Base-by-base conservation (phyloP, 768 basidiomycete species). In the Kwoniella sp. region DNA sequence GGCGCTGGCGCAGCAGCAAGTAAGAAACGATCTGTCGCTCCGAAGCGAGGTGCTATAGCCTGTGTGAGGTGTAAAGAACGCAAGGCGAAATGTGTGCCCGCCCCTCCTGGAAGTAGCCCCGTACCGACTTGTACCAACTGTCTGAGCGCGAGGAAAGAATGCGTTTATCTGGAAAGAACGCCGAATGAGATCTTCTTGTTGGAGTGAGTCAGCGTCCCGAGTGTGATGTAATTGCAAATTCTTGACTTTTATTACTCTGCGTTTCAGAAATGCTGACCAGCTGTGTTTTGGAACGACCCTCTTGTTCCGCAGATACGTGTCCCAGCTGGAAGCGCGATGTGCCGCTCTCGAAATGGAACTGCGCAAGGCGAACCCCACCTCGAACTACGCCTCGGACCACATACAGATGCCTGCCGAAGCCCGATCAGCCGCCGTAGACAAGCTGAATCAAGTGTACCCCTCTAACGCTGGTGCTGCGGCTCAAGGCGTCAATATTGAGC, bases 21-120 rank as follows among this genome's bases (percentile, higher is more conserved):
- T 19, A 64, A 64, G 55, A 68, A 68, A 48, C 64, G 70, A 1
- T 55, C 67, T 0, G 24, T 60, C 13, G 60, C 65, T 17, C 65
- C 68, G 5, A 68, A 69, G 27, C 19, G 71, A 55, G 71, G 71
- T 1, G 68, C 68, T 3, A 69, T 70, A 37, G 68, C 71, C 21
- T 73, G 71, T 48, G 71, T 70, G 15, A 52, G 71, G 53, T 73
- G 71, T 60, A 69, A 73, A 61, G 68, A 73, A 49, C 64, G 71
- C 27, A 73, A 73, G 63, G 68, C 68, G 10, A 73, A 73, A 60
- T 73, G 71, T 55, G 71, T 73, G 8, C 70, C 70, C 33, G 70
- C 70, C 40, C 65, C 70, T 15, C 71, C 71, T 50, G 66, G 67
- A 13, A 66, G 67, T 8, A 53, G 56, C 24, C 61, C 61, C 19